Conservation (phyloP, 1,139 yeast species). For the Eremothecium gossypii region DNA sequence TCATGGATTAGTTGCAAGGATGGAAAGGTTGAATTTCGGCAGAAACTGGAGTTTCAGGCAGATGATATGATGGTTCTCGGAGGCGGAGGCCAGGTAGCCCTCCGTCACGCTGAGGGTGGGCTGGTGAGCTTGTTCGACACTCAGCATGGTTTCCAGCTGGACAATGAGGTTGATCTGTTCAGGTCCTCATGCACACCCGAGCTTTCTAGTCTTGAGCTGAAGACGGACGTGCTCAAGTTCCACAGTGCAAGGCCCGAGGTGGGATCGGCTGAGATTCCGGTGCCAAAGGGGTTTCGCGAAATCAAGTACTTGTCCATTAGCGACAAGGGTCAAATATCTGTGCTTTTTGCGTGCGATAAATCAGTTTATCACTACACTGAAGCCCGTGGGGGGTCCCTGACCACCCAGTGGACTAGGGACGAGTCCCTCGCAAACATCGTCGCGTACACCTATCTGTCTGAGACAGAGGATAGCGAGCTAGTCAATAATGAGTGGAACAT, state of each 20-base stretch:
- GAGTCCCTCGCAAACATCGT: constrained; percentile 37
- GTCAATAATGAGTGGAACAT: constrained; percentile 33
- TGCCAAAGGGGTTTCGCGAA: constrained; percentile 12
- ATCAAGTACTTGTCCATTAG: constrained; percentile 10
- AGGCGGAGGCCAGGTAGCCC: constrained; percentile 7
- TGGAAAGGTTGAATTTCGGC: constrained; percentile 20
- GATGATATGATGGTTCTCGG: constrained; percentile 13
- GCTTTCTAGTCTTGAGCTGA: constrained; percentile 12
- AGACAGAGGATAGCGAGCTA: constrained; percentile 28
- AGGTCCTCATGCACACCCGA: constrained; percentile 8
- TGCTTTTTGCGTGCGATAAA: constrained; percentile 12
- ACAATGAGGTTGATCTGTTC: neutral
- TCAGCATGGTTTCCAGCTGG: constrained; percentile 10
- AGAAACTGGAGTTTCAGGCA: constrained; percentile 11
- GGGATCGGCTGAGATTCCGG: constrained; percentile 8
- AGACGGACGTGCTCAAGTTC: constrained; percentile 9
- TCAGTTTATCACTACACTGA: constrained; percentile 18
- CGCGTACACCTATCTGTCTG: constrained; percentile 35
- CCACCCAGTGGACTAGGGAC: constrained; percentile 37
- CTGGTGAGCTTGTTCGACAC: constrained; percentile 7
- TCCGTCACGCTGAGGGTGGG: constrained; percentile 8
- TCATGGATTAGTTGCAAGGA: constrained; percentile 18
- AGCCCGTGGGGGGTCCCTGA: constrained; percentile 21
- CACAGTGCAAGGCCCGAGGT: neutral
- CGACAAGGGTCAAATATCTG: constrained; percentile 9